These are phyloP conservation scores for Rhizopus sp. DNA, from an alignment of 371 early-diverging fungal species.

Conservation along the genomic window DNA sequence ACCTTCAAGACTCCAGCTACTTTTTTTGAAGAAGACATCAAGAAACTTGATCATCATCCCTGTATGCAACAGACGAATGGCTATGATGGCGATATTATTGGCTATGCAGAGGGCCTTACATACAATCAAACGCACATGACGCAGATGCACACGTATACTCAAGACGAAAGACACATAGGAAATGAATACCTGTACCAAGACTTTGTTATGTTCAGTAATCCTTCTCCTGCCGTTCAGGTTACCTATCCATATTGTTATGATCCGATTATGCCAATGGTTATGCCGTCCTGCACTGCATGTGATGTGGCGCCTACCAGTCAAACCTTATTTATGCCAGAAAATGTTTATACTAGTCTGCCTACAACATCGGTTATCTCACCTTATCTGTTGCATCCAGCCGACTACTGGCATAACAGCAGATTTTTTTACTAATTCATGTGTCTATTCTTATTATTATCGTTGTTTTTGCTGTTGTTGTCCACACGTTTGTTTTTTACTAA, in stretches of 20 bases:
- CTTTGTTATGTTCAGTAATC: neutral
- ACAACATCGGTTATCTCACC: neutral
- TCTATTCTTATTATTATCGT: neutral
- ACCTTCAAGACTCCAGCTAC: too few species aligned
- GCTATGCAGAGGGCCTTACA: too few species aligned
- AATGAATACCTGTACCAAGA: neutral
- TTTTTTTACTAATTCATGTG: neutral
- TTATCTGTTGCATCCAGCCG: neutral
- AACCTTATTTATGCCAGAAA: constrained; percentile 1
- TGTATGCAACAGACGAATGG: neutral
- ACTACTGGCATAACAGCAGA: neutral
- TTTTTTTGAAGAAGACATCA: neutral
- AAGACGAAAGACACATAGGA: neutral
- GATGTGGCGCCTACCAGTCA: neutral
- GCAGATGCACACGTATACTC: neutral
- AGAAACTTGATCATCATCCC: neutral
- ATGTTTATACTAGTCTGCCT: neutral
- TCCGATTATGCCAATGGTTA: neutral
- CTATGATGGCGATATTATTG: too few species aligned
- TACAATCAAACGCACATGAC: too few species aligned
- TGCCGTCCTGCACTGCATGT: neutral
- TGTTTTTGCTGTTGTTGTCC: too few species aligned
- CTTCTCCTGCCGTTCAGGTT: neutral
- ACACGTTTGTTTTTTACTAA: too few species aligned
- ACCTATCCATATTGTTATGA: neutral